Evolutionary conservation across 163 green algal genomes (phyloP).

Genomic region (Chlorella variabilis): DNA sequence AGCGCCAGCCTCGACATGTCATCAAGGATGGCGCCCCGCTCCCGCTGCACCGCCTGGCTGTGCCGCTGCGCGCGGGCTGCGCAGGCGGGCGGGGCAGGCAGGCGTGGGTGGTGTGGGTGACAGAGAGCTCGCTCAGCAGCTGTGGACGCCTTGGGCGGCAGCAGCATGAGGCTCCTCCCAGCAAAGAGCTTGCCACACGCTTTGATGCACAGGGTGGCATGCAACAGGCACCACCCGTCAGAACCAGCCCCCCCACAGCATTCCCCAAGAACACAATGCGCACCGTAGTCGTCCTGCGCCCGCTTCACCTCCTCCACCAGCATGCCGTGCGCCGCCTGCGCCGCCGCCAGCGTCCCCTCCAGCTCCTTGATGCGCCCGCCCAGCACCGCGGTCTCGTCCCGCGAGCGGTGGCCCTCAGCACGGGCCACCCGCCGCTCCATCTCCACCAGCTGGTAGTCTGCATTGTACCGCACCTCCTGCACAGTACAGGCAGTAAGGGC

Average conservation of each 20-base stretch:
- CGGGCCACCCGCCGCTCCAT: conserved; percentile 81
- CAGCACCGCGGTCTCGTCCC: conserved; percentile 77
- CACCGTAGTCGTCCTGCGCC: conserved; percentile 65
- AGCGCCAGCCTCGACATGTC: conserved; percentile 21
- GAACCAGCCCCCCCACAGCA: not conserved
- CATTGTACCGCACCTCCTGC: conserved; percentile 86
- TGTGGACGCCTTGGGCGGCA: too few species aligned
- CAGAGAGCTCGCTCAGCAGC: too few species aligned
- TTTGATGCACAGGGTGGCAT: not conserved
- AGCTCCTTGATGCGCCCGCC: not conserved
- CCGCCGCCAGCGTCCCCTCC: conserved; percentile 60
- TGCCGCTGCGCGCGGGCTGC: conserved; percentile 31
- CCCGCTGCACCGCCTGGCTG: not conserved
- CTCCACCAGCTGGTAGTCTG: conserved; percentile 81
- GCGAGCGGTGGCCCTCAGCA: conserved; percentile 74
- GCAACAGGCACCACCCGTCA: not conserved
- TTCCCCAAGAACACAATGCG: not conserved
- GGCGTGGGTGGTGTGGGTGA: not conserved
- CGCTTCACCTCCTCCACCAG: conserved; percentile 73
- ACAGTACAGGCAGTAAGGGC: not conserved
- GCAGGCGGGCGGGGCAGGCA: not conserved
- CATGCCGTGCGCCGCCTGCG: conserved; percentile 73
- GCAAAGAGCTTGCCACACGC: not conserved
- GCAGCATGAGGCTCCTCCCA: too few species aligned
- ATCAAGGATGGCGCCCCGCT: conserved; percentile 25